Evolutionary conservation across 2,329 filamentous ascomycete species (phyloP), one percentile per base, ranked within the genome.

Genomic region (Cordyceps farinosa): DNA sequence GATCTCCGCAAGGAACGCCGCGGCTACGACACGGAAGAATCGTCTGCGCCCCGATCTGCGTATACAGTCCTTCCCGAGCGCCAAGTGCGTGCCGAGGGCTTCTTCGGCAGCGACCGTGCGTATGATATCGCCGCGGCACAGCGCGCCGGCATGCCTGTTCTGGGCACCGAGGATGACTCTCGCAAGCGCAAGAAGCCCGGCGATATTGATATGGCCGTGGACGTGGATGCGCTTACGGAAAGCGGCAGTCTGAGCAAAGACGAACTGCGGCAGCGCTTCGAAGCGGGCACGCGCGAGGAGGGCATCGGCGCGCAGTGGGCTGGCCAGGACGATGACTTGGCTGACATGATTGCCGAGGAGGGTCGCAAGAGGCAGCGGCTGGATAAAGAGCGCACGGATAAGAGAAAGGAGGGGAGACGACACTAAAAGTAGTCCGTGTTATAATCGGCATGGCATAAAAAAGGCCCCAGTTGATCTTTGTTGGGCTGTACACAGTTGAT

Each of bases 311-410:
- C 87, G 29, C 84, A 87, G 70, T 92, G 89, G 85, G 85, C 87
- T 64, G 58, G 47, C 22, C 82, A 84, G 76, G 91, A 96, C 74
- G 94, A 98, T 69, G 94, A 97, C 73, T 77, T 99, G 63, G 94
- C 89, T 70, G 91, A 97, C 71, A 96, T 99, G 91, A 97, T 99
- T 79, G 92, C 92, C 13, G 89, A 91, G 71, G 95, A 98, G 79
- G 92, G 88, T 72, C 85, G 92, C 67, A 98, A 98, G 84, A 85
- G 92, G 73, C 84, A 93, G 74, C 96, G 93, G 84, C 86, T 90
- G 67, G 93, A 97, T 69, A 88, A 91, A 75, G 92, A 96, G 76
- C 87, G 87, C 74, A 83, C 83, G 70, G 83, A 86, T 67, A 88
- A 89, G 80, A 84, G 79, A 75, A 86, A 82, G 74, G 82, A 83